Base-by-base conservation (phyloP, 768 basidiomycete species). In the Dentipellis fragilis region DNA sequence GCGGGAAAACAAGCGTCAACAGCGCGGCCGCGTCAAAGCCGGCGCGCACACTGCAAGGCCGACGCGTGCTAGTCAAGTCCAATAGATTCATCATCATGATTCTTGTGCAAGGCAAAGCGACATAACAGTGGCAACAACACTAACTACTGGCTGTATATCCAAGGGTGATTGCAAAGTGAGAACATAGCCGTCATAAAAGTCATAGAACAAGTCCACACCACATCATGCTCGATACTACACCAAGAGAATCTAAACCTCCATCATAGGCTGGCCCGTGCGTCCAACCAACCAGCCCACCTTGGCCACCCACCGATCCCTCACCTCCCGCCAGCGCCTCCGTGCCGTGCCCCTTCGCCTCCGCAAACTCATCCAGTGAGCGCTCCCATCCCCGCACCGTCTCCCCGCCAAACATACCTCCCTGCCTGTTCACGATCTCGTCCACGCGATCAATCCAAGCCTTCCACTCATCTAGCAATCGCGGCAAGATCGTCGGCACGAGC, bases 201-300 rank as follows among this genome's bases (percentile, higher is more conserved):
- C 29, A 29, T 29, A 29, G 29, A 29, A 29, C 29, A 29, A 29
- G 57, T 50, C 50, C 29, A 34, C 23, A 22, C 50, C 57, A 22
- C 14, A n/a, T 12, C 23, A 23, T 29, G 29, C 19, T 37, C 29
- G 29, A 29, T 29, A 29, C 29, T 29, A 29, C 29, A 29, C 29
- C 29, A 29, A 3, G 29, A 45, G 14, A n/a, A 10, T n/a, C 63
- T 61, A 73, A 35, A 67, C 62, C 54, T 68, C 70, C 58, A 71
- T 70, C 71, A 71, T 71, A 21, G 63, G 63, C 58, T 69, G 68
- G 19, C 40, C 51, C 4, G 59, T 55, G 42, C 60, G 63, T 3
- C 86, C 84, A 8, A 87, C 83, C 36, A 89, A 65, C 89, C 90
- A 92, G 1, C 89, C 89, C 22, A 88, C 87, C 63, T 80, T 85